A percentile compares a stretch with the other conserved stretches of the same genome.
phyloP scores from a whole-genome alignment of 306 rosid species.

The Medicago truncatula region DNA sequence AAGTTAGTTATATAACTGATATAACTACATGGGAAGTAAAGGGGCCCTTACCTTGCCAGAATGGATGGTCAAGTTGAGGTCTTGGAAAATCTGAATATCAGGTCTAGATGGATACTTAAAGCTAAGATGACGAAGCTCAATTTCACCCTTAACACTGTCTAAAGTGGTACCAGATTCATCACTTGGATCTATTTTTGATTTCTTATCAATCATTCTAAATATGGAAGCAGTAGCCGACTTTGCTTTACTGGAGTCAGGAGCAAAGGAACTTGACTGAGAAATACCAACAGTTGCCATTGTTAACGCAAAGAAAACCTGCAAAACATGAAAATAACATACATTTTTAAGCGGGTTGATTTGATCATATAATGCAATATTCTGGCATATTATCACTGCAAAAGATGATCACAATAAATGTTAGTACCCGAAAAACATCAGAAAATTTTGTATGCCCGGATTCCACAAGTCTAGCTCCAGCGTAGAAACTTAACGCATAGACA shows the following conservation, averaged over 20 bases:
- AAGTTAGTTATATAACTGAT: no score
- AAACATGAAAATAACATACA: constrained; percentile 29
- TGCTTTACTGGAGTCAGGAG: constrained; percentile 73
- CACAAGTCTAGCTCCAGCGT: constrained; percentile 76
- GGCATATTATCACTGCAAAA: no score
- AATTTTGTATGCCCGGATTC: constrained; percentile 60
- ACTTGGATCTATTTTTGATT: constrained; percentile 71
- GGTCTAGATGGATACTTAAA: constrained; percentile 87
- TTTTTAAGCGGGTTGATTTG: constrained; percentile 7
- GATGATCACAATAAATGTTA: background rate
- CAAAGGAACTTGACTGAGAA: constrained; percentile 74
- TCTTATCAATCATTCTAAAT: constrained; percentile 70
- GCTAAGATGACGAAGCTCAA: constrained; percentile 78
- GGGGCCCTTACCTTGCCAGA: constrained; percentile 66
- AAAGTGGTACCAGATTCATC: constrained; percentile 67
- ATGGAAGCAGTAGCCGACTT: constrained; percentile 77
- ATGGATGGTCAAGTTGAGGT: constrained; percentile 68
- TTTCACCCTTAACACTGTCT: constrained; percentile 70
- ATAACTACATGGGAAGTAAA: no score
- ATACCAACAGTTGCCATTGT: constrained; percentile 86
- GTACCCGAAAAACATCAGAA: constrained; percentile 68
- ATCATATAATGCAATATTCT: background rate
- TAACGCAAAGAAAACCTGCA: constrained; percentile 85
- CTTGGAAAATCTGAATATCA: constrained; percentile 69
- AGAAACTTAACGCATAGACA: constrained; percentile 80